phyloP scores from a whole-genome alignment of 2,329 filamentous ascomycete species.

The Nannizzia gypsea region DNA sequence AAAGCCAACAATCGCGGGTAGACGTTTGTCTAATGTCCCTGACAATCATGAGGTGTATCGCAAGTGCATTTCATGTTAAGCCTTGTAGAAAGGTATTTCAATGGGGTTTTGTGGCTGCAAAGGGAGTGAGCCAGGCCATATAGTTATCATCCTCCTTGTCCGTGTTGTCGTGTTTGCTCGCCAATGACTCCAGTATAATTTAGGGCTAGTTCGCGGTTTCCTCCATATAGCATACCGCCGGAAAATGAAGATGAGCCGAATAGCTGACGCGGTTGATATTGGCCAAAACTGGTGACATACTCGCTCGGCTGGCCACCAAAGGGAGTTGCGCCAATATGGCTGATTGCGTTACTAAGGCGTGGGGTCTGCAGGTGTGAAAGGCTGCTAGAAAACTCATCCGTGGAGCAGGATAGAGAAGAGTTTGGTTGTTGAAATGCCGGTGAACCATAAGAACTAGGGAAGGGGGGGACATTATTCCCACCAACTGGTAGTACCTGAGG shows the following conservation, averaged over 20 bases:
- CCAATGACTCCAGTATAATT: constrained; percentile 22
- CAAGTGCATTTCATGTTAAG: background rate
- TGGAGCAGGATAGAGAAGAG: background rate
- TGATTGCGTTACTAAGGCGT: background rate
- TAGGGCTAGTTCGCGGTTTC: background rate
- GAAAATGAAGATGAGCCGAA: background rate
- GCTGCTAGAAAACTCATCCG: background rate
- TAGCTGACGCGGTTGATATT: background rate
- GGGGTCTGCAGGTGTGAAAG: background rate
- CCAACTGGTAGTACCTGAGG: background rate
- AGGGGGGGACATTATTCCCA: background rate
- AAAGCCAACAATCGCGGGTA: background rate
- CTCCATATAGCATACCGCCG: background rate
- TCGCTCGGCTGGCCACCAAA: background rate
- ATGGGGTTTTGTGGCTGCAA: background rate
- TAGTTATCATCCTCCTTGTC: constrained; percentile 36
- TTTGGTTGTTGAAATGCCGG: background rate
- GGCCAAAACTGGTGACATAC: background rate
- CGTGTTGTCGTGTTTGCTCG: constrained; percentile 36
- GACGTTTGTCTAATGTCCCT: background rate
- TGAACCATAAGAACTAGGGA: background rate
- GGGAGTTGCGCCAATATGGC: background rate
- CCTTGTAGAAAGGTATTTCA: background rate
- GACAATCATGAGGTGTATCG: background rate
- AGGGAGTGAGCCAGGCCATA: background rate